Conservation (phyloP, 306 rosid genomes). For the Glycine soja region DNA sequence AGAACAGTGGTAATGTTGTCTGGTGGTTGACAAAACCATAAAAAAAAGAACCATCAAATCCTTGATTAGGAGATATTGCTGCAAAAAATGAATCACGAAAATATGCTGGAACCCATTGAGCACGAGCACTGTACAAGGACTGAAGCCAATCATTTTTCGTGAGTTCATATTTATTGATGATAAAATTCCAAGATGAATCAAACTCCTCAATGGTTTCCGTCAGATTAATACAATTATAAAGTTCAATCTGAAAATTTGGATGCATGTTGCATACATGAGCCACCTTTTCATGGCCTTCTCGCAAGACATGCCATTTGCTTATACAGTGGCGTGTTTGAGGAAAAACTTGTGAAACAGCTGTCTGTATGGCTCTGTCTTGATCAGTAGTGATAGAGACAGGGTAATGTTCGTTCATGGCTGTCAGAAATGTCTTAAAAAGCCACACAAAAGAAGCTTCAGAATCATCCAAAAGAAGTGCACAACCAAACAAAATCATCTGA, state of each 20-base stretch:
- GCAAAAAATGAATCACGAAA: constrained; percentile 87
- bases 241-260: constrained; percentile 85
- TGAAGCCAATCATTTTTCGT: constrained; percentile 84
- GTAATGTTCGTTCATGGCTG: constrained; percentile 80
- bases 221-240: constrained; percentile 87
- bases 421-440: constrained; percentile 84
- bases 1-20: constrained; percentile 90
- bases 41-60: constrained; percentile 75
- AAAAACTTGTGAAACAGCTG: constrained; percentile 83
- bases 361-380: constrained; percentile 81
- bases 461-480: constrained; percentile 88
- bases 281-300: constrained; percentile 91
- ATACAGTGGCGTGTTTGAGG: constrained; percentile 86
- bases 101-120: constrained; percentile 90
- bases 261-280: constrained; percentile 78
- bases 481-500: constrained; percentile 84
- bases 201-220: constrained; percentile 93
- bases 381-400: constrained; percentile 88
- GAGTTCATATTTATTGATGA: constrained; percentile 83
- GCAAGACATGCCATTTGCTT: constrained; percentile 86
- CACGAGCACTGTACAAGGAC: constrained; percentile 74
- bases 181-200: constrained; percentile 81
- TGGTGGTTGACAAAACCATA: constrained; percentile 89
- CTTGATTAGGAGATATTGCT: constrained; percentile 71
- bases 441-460: constrained; percentile 89